phyloP scores from a whole-genome alignment of 1,284 basidiomycete genomes.

The Leccinum pachyderme region DNA sequence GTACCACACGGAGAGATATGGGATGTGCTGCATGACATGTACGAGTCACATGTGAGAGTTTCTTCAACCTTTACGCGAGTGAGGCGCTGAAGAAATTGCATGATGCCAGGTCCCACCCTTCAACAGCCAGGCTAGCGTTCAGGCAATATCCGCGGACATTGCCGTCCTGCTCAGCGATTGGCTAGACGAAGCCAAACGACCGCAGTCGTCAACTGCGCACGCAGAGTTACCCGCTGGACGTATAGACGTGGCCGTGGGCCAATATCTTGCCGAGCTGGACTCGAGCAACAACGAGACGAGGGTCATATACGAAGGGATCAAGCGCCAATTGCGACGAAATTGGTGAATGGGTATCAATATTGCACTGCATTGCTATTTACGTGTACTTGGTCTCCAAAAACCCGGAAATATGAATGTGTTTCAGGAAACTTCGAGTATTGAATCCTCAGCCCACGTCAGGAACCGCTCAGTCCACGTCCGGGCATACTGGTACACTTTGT shows the following conservation, averaged over 20 bases:
- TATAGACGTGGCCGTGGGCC: slow-evolving; percentile 65
- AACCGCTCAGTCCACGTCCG: slow-evolving; percentile 55
- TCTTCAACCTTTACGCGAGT: neutral
- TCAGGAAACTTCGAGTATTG: slow-evolving; percentile 71
- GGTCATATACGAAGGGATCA: slow-evolving; percentile 62
- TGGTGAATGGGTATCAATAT: slow-evolving; percentile 43
- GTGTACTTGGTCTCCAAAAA: slow-evolving; percentile 11
- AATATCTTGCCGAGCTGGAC: slow-evolving; percentile 69
- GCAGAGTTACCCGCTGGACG: slow-evolving; percentile 72
- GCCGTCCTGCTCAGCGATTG: slow-evolving; percentile 73
- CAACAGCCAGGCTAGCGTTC: slow-evolving; percentile 73
- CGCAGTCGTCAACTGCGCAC: slow-evolving; percentile 54
- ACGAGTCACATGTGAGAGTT: slow-evolving; percentile 74
- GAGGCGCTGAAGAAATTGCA: slow-evolving; percentile 3
- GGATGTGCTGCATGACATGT: slow-evolving; percentile 84
- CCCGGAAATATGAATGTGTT: slow-evolving; percentile 2
- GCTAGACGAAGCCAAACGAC: slow-evolving; percentile 69
- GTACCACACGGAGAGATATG: slow-evolving; percentile 78
- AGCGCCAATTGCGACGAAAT: slow-evolving; percentile 62
- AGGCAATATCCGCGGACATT: slow-evolving; percentile 76
- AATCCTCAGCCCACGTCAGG: slow-evolving; percentile 72
- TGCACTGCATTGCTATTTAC: slow-evolving; percentile 17
- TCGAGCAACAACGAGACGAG: slow-evolving; percentile 58
- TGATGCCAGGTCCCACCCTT: slow-evolving; percentile 71
- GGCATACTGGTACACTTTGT: slow-evolving; percentile 66